phyloP scores from a whole-genome alignment of 345 rosid genomes.

The Fremontodendron californicum region DNA sequence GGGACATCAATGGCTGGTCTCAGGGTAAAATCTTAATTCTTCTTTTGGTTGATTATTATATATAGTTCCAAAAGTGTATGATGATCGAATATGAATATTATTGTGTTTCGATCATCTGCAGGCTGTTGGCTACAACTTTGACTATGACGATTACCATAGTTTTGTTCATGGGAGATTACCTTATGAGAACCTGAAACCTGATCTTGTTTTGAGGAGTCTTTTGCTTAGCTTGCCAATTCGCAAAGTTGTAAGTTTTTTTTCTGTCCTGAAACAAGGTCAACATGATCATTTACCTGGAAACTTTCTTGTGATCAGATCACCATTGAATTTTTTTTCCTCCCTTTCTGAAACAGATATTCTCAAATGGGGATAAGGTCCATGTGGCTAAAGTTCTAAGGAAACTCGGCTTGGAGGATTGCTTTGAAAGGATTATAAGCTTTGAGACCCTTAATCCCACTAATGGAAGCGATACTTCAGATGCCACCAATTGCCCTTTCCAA shows the following conservation, averaged over 20 bases:
- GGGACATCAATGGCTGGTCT: constrained; percentile 97
- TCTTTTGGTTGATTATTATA: neutral
- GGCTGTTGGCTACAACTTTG: constrained; percentile 84
- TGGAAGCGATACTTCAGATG: constrained; percentile 25
- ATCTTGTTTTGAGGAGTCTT: constrained; percentile 67
- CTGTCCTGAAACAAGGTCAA: neutral
- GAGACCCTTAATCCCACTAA: constrained; percentile 48
- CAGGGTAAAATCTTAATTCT: constrained; percentile 40
- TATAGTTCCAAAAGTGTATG: neutral
- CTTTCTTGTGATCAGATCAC: neutral
- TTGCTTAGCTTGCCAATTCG: constrained; percentile 58
- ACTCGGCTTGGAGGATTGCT: constrained; percentile 63
- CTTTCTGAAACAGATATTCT: constrained; percentile 36
- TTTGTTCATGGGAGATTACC: constrained; percentile 84
- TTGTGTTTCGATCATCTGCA: constrained; percentile 23
- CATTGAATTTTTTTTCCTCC: neutral
- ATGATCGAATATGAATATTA: neutral
- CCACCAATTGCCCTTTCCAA: constrained; percentile 22
- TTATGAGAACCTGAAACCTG: constrained; percentile 73
- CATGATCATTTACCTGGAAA: neutral
- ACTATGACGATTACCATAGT: constrained; percentile 71
- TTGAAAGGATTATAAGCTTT: constrained; percentile 55
- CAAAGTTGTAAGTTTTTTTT: constrained; percentile 55
- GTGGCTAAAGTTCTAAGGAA: constrained; percentile 43
- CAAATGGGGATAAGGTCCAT: constrained; percentile 55